Evolutionary conservation across 805 yeast species (phyloP).

Genomic region (Lachancea fermentati): DNA sequence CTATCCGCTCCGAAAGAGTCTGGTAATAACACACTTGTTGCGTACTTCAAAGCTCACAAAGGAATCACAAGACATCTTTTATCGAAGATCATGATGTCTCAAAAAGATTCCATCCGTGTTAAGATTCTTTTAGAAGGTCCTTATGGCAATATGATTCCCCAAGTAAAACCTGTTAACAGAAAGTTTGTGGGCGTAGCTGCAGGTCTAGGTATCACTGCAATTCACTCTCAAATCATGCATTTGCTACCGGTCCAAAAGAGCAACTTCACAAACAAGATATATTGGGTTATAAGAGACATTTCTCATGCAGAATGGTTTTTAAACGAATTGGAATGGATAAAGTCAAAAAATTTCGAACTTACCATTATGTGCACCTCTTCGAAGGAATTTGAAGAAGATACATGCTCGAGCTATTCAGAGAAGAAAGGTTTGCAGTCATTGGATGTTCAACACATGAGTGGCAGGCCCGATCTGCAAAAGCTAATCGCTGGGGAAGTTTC

Average conservation of each 20-base stretch:
- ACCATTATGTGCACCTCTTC: conserved; percentile 11
- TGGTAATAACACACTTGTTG: conserved; percentile 28
- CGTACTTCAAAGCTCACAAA: conserved; percentile 48
- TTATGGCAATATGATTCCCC: conserved; percentile 44
- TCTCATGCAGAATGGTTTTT: conserved; percentile 45
- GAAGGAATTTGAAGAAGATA: conserved; percentile 5
- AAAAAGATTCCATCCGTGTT: conserved; percentile 29
- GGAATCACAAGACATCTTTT: conserved; percentile 49
- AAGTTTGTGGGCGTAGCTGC: conserved; percentile 42
- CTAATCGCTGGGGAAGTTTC: conserved; percentile 35
- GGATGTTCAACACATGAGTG: conserved; percentile 19
- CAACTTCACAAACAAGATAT: conserved; percentile 39
- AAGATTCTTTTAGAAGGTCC: conserved; percentile 56
- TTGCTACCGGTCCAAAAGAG: conserved; percentile 15
- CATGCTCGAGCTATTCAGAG: conserved; percentile 5
- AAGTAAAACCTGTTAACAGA: conserved; percentile 32
- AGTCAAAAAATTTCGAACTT: conserved; percentile 27
- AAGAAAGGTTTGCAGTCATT: conserved; percentile 2
- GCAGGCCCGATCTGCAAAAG: conserved; percentile 43
- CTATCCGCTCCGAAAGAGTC: conserved; percentile 36
- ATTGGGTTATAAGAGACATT: conserved; percentile 60
- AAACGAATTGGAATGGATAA: conserved; percentile 36
- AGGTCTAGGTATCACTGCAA: conserved; percentile 51
- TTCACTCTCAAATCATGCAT: conserved; percentile 38
- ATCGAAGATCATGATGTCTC: conserved; percentile 27